Evolutionary conservation across 805 yeast species (phyloP), one percentile per base, ranked within the genome.

Genomic region (Tanozyma kutaoensis): DNA sequence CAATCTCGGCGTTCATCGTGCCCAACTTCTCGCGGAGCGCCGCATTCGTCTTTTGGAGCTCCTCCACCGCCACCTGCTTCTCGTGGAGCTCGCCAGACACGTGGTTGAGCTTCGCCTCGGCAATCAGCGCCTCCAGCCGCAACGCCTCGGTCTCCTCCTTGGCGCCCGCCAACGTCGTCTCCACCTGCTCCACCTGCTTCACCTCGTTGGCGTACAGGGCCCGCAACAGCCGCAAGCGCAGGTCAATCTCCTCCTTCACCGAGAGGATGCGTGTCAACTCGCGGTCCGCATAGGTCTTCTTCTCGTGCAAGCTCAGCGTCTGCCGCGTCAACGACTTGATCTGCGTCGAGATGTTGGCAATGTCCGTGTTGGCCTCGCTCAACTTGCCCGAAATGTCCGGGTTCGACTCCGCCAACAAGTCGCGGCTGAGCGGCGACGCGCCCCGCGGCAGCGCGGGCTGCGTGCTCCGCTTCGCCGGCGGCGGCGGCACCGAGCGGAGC

Each of bases 301-400:
- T 79, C 14, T 70, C 77, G 33, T 75, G 75, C 17, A 79, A 62
- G 11, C 63, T 66, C 1, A 79, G 60, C 2, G 93, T 80, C 50
- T 85, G 95, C 14, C 65, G 53, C 1, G 85, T 68, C 36, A 88
- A 58, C 0, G 94, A 78, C 36, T 72, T 72, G 36, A 82, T 76
- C 55, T 86, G 95, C 40, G 76, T 81, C 0, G 93, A 78, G 23
- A 80, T 62, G 39, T 86, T 82, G 11, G 93, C 95, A 48, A 84
- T 67, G 40, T 82, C 95, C 5, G 85, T 69, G 5, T 91, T 72
- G 4, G 94, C 88, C 33, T 70, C 69, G 1, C 93, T 72, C 26
- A 84, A 56, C 42, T 76, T 72, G 16, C 74, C 72, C 2, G 81
- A 66, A 2, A 76, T 64, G 27, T 69, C 80, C n/a, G n/a, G n/a